These are phyloP conservation scores for Rhodotorula paludigena DNA, from an alignment of 768 basidiomycete genomes.

Conservation along the genomic window DNA sequence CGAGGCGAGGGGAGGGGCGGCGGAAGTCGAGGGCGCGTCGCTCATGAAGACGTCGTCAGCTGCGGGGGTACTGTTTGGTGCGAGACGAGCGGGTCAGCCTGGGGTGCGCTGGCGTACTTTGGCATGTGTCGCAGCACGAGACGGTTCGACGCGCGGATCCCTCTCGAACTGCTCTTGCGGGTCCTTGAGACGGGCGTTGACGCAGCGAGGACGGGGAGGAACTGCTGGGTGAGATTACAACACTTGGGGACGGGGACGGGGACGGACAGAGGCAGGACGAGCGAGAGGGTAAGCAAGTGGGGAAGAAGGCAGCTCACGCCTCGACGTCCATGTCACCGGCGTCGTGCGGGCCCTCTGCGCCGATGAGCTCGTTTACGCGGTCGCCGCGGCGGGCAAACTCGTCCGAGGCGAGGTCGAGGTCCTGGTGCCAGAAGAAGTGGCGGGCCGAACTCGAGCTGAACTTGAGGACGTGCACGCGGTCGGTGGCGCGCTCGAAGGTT, in stretches of 20 bases:
- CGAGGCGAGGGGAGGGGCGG: not conserved
- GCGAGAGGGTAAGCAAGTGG: not conserved
- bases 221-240: not conserved
- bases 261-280: not conserved
- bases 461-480: slow-evolving; percentile 39
- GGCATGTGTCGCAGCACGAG: too few species aligned
- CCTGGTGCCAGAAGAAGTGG: slow-evolving; percentile 43
- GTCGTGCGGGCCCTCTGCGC: not conserved
- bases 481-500: slow-evolving; percentile 9
- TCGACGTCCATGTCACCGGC: slow-evolving; percentile 19
- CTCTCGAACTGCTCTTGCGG: not conserved
- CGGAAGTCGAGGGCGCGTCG: not conserved
- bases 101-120: too few species aligned
- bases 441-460: slow-evolving; percentile 37
- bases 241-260: not conserved
- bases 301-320: slow-evolving; percentile 17
- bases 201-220: not conserved
- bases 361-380: slow-evolving; percentile 40
- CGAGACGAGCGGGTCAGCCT: too few species aligned
- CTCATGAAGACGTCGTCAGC: not conserved
- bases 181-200: not conserved
- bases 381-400: not conserved
- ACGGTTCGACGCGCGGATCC: not conserved
- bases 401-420: slow-evolving; percentile 15
- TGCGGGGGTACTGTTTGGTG: not conserved